Base-by-base conservation (phyloP, 306 rosid species). In the Fagus crenata region DNA sequence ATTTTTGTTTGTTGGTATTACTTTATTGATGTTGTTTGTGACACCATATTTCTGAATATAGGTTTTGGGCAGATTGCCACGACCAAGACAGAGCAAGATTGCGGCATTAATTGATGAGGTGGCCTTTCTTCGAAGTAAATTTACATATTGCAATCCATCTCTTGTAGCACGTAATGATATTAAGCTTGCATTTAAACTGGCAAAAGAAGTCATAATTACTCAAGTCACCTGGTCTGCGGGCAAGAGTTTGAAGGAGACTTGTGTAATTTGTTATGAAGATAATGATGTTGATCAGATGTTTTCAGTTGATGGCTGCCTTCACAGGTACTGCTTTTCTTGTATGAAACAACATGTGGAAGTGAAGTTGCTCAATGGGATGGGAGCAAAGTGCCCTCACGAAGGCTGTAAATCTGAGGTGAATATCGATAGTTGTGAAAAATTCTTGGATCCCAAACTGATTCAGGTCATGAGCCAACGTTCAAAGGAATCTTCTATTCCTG, bases 341-440 rank as follows among this genome's bases (percentile, higher is more conserved):
- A 84, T 87, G 90, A 85, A 85, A 75, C 83, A 76, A 36, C 91
- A 89, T 33, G 85, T 85, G 60, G 90, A 89, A 70, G 89, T 75
- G 61, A 78, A 85, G 81, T 72, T 87, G 59, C 84, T 83, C 18
- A 22, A 82, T 31, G 88, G 87, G 39, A 69, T 67, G 55, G 46
- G 71, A 74, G 84, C 88, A 1, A 82, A 76, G 40, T 85, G 93
- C 77, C 93, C 91, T 15, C 86, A 78, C 28, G 87, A 65, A 9
- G 86, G 65, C n/a, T 87, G 93, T 78, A 82, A 76, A 40, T 72
- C 85, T 18, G 85, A 84, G 22, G 85, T 87, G 67, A 61, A 49
- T 14, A 58, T 87, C 39, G 84, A 85, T 22, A 80, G 91, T 56
- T 85, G 91, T 53, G 65, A 28, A 11, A 82, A 76, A 54, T 75